Evolutionary conservation across 306 rosid genomes (phyloP).

Genomic region (Cicer judaicum): DNA sequence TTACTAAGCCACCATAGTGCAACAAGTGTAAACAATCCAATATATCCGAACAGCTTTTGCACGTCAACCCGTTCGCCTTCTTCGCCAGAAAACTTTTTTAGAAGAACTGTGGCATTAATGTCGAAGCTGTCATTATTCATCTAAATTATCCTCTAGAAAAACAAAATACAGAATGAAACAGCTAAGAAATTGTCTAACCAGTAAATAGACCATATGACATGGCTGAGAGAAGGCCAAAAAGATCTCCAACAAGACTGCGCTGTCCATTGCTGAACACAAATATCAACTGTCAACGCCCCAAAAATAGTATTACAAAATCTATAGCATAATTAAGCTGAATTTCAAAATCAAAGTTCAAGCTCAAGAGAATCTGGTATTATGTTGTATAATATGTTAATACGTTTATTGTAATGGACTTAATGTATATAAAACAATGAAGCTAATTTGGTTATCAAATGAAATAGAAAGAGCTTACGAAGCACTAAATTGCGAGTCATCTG

Average conservation of each 20-base stretch:
- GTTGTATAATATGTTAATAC: too few relatives aligned
- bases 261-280: slow-evolving; percentile 77
- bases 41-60: slow-evolving; percentile 97
- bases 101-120: slow-evolving; percentile 67
- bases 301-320: slow-evolving; percentile 44
- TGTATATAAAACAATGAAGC: background rate
- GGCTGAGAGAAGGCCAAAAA: slow-evolving; percentile 94
- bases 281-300: slow-evolving; percentile 55
- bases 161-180: background rate
- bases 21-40: slow-evolving; percentile 86
- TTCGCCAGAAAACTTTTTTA: slow-evolving; percentile 83
- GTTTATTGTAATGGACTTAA: too few relatives aligned
- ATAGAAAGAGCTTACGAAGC: slow-evolving; percentile 61
- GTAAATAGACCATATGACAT: slow-evolving; percentile 90
- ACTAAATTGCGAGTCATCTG: slow-evolving; percentile 66
- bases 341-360: too few relatives aligned
- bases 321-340: too few relatives aligned
- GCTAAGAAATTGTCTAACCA: slow-evolving; percentile 54
- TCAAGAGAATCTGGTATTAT: too few relatives aligned
- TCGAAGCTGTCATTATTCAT: slow-evolving; percentile 30
- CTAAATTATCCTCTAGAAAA: slow-evolving; percentile 15
- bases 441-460: slow-evolving; percentile 27
- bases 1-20: slow-evolving; percentile 97
- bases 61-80: slow-evolving; percentile 91
- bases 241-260: slow-evolving; percentile 82